phyloP scores from a whole-genome alignment of 2,329 filamentous ascomycete species.

The Ophiostoma angusticollis region DNA sequence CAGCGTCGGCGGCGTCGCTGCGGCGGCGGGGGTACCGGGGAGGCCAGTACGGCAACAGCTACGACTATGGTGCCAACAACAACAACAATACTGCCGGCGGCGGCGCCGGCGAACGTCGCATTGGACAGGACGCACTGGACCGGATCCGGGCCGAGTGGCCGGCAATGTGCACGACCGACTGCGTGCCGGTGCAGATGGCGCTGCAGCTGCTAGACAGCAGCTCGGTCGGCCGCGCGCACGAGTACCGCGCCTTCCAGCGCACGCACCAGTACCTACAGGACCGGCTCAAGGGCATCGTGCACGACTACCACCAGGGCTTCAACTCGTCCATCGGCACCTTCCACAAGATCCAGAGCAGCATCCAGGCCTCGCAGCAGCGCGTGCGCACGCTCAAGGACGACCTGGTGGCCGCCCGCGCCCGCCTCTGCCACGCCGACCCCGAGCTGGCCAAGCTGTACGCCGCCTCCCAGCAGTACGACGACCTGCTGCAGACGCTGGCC shows the following conservation, averaged over 20 bases:
- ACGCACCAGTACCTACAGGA: constrained; percentile 83
- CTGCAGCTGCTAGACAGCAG: constrained; percentile 88
- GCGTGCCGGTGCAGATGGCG: constrained; percentile 87
- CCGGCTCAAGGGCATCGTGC: constrained; percentile 86
- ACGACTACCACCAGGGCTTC: constrained; percentile 98
- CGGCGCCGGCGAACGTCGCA: constrained; percentile 33
- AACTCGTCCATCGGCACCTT: constrained; percentile 98
- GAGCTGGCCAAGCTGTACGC: constrained; percentile 83
- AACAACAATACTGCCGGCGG: not conserved
- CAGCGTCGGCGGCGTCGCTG: constrained; percentile 9
- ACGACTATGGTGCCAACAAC: not conserved
- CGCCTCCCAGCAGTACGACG: constrained; percentile 81
- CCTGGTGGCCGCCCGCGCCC: constrained; percentile 66
- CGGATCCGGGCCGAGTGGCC: constrained; percentile 85
- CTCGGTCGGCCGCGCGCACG: constrained; percentile 81
- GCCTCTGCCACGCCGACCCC: constrained; percentile 72
- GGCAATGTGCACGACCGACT: constrained; percentile 78
- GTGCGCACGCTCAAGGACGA: constrained; percentile 74
- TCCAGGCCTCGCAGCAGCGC: constrained; percentile 74
- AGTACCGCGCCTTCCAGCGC: constrained; percentile 71
- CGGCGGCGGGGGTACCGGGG: not conserved
- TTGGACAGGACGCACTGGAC: constrained; percentile 51
- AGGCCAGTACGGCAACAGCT: not conserved
- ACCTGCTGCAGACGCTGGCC: constrained; percentile 68
- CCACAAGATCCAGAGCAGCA: constrained; percentile 93